Evolutionary conservation across 2,329 filamentous ascomycete species (phyloP).

Genomic region (Lecanosticta acicola): DNA sequence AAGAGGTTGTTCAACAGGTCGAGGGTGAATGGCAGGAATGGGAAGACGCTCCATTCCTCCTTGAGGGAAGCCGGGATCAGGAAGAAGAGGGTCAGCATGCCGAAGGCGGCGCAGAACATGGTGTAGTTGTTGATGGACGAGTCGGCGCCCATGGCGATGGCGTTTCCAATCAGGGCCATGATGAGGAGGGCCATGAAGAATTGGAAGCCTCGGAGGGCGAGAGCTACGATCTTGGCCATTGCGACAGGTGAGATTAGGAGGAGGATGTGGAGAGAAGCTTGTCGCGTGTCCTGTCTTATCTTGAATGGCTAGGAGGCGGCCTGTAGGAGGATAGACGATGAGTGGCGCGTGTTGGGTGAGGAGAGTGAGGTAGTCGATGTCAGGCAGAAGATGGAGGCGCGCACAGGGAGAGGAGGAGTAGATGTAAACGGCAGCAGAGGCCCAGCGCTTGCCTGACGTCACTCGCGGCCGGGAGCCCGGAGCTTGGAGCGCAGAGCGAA

Average conservation of each 20-base stretch:
- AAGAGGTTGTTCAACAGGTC: constrained; percentile 60
- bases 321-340: not conserved
- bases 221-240: constrained; percentile 9
- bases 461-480: too few species aligned
- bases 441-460: too few species aligned
- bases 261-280: not conserved
- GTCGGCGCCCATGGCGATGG: constrained; percentile 48
- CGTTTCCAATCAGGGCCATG: constrained; percentile 58
- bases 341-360: not conserved
- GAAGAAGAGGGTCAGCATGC: constrained; percentile 60
- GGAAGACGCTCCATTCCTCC: constrained; percentile 46
- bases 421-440: too few species aligned
- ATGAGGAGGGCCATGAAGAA: constrained; percentile 56
- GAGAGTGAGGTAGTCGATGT: not conserved
- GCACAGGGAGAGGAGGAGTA: too few species aligned
- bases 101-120: constrained; percentile 64
- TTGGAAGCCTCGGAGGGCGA: constrained; percentile 33
- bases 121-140: constrained; percentile 54
- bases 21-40: constrained; percentile 50
- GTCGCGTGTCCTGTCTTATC: too few species aligned
- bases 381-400: not conserved
- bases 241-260: constrained; percentile 1
- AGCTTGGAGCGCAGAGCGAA: too few species aligned
- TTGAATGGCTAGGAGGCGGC: not conserved
- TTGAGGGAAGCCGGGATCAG: constrained; percentile 55